Evolutionary conservation across 2,329 filamentous ascomycete genomes (phyloP).

Genomic region (Aspergillus sp.): DNA sequence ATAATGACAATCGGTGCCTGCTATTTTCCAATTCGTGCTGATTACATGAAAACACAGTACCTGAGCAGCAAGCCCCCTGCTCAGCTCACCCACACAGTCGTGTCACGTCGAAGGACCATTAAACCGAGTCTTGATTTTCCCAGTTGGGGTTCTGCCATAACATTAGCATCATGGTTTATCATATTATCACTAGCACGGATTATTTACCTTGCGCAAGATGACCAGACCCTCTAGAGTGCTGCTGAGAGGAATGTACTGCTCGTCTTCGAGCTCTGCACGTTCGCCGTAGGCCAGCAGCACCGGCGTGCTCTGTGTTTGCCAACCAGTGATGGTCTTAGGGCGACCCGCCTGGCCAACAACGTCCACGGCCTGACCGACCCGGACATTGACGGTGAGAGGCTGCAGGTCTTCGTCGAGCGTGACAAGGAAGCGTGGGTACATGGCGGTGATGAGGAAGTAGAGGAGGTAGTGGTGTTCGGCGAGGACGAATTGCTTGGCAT

Average conservation of each 20-base stretch:
- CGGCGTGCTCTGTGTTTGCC: slow-evolving; percentile 99
- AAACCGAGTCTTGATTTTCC: slow-evolving; percentile 39
- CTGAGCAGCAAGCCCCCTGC: slow-evolving; percentile 22
- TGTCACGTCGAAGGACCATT: slow-evolving; percentile 22
- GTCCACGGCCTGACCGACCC: slow-evolving; percentile 96
- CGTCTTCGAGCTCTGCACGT: slow-evolving; percentile 93
- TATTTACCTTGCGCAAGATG: slow-evolving; percentile 88
- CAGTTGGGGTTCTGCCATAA: slow-evolving; percentile 48
- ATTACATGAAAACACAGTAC: slow-evolving; percentile 39
- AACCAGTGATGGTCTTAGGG: slow-evolving; percentile 98
- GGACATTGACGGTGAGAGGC: slow-evolving; percentile 91
- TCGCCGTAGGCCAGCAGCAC: slow-evolving; percentile 93
- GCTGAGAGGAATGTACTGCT: slow-evolving; percentile 91
- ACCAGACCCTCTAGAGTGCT: slow-evolving; percentile 92
- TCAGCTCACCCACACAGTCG: slow-evolving; percentile 18
- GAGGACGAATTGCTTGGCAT: slow-evolving; percentile 82
- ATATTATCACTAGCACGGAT: background rate
- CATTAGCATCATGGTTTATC: slow-evolving; percentile 26
- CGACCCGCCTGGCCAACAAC: slow-evolving; percentile 95
- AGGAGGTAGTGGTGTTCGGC: slow-evolving; percentile 84
- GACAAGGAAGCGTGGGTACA: slow-evolving; percentile 94
- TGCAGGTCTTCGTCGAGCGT: slow-evolving; percentile 94
- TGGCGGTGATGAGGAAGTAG: slow-evolving; percentile 94
- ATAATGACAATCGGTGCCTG: slow-evolving; percentile 25
- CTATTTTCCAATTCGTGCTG: slow-evolving; percentile 36